phyloP scores from a whole-genome alignment of 345 rosid species.

The Eucalyptus erythrocorys region DNA sequence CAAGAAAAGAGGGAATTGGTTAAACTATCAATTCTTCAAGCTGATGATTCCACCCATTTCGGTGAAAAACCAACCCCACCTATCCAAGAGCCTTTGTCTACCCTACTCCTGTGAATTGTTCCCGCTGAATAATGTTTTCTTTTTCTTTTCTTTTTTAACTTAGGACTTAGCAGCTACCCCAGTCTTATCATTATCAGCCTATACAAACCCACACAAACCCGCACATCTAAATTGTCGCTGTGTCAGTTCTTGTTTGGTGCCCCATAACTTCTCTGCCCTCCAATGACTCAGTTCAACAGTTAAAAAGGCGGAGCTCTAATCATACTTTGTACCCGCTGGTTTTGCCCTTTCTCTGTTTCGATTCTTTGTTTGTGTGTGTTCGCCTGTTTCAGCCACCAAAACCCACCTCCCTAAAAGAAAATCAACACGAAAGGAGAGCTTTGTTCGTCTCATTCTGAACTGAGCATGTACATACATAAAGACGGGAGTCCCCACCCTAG shows the following conservation, averaged over 20 bases:
- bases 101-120: neutral
- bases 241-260: neutral
- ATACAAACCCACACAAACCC: neutral
- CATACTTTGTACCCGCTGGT: neutral
- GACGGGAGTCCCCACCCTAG: neutral
- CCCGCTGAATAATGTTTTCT: neutral
- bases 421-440: neutral
- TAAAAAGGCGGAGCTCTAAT: neutral
- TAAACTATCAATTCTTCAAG: neutral
- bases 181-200: neutral
- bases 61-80: neutral
- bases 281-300: neutral
- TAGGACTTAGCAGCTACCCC: neutral
- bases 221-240: neutral
- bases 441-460: neutral
- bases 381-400: neutral
- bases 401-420: neutral
- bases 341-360: neutral
- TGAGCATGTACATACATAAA: neutral
- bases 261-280: neutral
- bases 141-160: neutral
- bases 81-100: neutral
- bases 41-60: neutral
- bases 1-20: neutral
- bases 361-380: neutral